phyloP scores from a whole-genome alignment of 768 basidiomycete species.

The Arthromyces matolae region DNA sequence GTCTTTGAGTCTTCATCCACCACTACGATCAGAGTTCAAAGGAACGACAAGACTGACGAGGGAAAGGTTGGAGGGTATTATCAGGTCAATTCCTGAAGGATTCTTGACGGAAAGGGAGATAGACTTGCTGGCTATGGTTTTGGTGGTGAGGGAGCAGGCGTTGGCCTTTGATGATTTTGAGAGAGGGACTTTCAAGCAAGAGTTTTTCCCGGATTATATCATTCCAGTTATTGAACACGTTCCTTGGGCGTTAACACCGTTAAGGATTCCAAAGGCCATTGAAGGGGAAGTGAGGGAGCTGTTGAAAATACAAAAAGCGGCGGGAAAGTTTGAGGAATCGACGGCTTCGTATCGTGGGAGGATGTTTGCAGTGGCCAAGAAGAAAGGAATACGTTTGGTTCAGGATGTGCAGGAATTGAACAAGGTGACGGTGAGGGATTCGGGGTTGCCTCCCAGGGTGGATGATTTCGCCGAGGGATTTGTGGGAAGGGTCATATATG shows the following conservation, averaged over 20 bases:
- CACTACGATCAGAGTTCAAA: neutral
- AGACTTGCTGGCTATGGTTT: neutral
- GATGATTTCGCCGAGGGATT: slow-evolving; percentile 25
- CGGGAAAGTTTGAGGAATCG: neutral
- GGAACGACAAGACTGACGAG: neutral
- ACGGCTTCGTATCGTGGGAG: neutral
- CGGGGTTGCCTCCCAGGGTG: slow-evolving; percentile 21
- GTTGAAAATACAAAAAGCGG: slow-evolving; percentile 16
- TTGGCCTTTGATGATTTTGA: neutral
- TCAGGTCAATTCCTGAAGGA: neutral
- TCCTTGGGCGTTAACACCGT: slow-evolving; percentile 27
- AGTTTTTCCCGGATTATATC: slow-evolving; percentile 4
- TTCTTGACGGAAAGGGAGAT: neutral
- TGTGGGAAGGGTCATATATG: slow-evolving; percentile 21
- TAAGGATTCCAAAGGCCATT: slow-evolving; percentile 23
- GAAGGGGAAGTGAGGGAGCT: slow-evolving; percentile 19
- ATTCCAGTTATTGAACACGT: slow-evolving; percentile 30
- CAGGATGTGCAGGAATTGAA: neutral
- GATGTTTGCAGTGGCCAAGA: neutral
- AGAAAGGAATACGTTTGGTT: neutral
- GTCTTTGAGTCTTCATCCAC: neutral
- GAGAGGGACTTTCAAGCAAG: neutral
- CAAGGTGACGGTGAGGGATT: slow-evolving; percentile 20
- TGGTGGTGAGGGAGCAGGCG: neutral
- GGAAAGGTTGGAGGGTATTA: neutral